These are phyloP conservation scores for Colletotrichum graminicola DNA, from an alignment of 2,329 filamentous ascomycete genomes.

Conservation along the genomic window DNA sequence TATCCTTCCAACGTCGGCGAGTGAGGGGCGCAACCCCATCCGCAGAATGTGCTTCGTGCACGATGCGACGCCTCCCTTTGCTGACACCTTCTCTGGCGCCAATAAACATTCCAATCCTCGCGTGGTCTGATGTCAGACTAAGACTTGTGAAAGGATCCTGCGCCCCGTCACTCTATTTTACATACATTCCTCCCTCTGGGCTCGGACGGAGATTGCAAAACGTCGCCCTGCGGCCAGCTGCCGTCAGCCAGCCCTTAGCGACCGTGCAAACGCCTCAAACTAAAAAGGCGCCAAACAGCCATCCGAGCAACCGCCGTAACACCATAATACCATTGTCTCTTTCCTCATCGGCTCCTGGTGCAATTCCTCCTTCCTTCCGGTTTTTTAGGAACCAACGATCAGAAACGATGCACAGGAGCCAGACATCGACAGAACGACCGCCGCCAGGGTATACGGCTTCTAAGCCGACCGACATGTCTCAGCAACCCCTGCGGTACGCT, in stretches of 20 bases:
- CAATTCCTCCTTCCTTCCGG: slow-evolving; percentile 8
- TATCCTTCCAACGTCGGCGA: slow-evolving; percentile 56
- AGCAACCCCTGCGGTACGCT: slow-evolving; percentile 32
- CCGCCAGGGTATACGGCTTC: slow-evolving; percentile 32
- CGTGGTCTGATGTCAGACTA: slow-evolving; percentile 12
- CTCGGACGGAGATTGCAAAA: slow-evolving; percentile 32
- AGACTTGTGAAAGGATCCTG: slow-evolving; percentile 24
- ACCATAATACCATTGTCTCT: slow-evolving; percentile 40
- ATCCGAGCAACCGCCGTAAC: slow-evolving; percentile 14
- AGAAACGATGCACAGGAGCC: slow-evolving; percentile 30
- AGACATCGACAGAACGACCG: slow-evolving; percentile 11
- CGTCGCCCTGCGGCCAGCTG: slow-evolving; percentile 40
- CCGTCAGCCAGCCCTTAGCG: slow-evolving; percentile 40
- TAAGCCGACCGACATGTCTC: slow-evolving; percentile 30
- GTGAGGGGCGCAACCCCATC: slow-evolving; percentile 3
- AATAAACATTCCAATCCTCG: slow-evolving; percentile 13
- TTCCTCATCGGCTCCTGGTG: slow-evolving; percentile 16
- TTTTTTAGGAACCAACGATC: slow-evolving; percentile 3
- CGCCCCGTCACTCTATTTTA: slow-evolving; percentile 33
- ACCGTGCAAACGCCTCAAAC: slow-evolving; percentile 34
- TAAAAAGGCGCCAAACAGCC: slow-evolving; percentile 30
- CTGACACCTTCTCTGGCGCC: slow-evolving; percentile 2
- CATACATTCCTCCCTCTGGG: slow-evolving; percentile 26
- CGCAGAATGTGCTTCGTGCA: not conserved
- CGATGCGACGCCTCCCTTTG: slow-evolving; percentile 7